phyloP scores from a whole-genome alignment of 2,329 filamentous ascomycete species.

The Daldinia sp. region DNA sequence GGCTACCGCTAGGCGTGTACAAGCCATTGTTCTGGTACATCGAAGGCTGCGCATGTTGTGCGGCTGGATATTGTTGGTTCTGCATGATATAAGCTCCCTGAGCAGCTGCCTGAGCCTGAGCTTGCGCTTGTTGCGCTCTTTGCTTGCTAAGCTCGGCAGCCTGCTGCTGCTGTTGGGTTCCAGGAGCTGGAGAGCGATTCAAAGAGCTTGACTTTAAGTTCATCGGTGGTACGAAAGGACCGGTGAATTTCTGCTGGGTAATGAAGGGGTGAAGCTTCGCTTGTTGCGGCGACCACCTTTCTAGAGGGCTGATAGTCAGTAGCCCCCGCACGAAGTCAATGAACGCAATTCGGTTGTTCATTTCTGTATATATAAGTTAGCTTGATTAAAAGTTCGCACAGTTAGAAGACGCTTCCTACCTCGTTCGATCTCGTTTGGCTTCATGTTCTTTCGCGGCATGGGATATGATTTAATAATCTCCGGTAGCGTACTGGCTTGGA shows the following conservation, averaged over 20 bases:
- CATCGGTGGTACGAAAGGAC: constrained; percentile 96
- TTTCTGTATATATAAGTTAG: constrained; percentile 72
- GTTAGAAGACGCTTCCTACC: constrained; percentile 67
- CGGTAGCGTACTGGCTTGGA: constrained; percentile 90
- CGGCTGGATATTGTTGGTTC: constrained; percentile 63
- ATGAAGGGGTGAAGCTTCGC: constrained; percentile 98
- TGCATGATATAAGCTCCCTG: constrained; percentile 72
- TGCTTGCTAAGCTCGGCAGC: constrained; percentile 95
- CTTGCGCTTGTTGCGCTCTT: constrained; percentile 78
- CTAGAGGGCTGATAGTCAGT: constrained; percentile 92
- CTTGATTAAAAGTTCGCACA: neutral
- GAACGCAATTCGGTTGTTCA: constrained; percentile 97
- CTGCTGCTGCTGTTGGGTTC: constrained; percentile 95
- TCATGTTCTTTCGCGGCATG: constrained; percentile 99
- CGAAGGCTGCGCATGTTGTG: constrained; percentile 65
- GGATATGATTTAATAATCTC: constrained; percentile 98
- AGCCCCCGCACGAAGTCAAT: constrained; percentile 97
- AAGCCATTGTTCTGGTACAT: constrained; percentile 87
- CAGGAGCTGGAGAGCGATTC: constrained; percentile 89
- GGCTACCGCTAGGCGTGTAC: constrained; percentile 73
- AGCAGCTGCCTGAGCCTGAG: constrained; percentile 75
- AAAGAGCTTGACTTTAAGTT: constrained; percentile 89
- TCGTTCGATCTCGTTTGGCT: constrained; percentile 94
- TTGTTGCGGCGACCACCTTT: constrained; percentile 97
- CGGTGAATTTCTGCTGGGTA: constrained; percentile 96